Percentiles rank a stretch among this genome's conserved stretches.
These are phyloP conservation scores for Chlamydomonas schloesseri DNA, from an alignment of 139 green algal species.

Conservation along the genomic window DNA sequence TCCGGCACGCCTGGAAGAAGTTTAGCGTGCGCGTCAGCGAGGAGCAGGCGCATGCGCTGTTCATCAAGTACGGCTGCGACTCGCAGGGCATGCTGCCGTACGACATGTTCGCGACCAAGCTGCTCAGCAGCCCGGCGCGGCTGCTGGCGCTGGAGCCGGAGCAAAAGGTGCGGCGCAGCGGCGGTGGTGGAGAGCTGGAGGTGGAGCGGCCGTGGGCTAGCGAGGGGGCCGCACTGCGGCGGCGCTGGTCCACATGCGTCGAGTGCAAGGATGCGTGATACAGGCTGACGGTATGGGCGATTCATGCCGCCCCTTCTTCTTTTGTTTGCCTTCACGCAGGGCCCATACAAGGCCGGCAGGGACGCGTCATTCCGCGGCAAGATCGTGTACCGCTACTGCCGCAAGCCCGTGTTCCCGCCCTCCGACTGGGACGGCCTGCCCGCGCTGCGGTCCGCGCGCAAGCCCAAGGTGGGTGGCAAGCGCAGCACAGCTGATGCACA, in stretches of 20 bases:
- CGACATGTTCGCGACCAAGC: constrained; percentile 65
- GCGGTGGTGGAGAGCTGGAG: background rate
- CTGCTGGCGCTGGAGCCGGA: constrained; percentile 69
- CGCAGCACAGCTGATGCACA: too few species aligned
- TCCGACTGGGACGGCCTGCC: constrained; percentile 73
- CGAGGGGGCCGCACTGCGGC: too few species aligned
- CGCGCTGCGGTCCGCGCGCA: constrained; percentile 66
- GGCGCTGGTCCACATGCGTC: too few species aligned
- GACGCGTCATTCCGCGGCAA: constrained; percentile 72
- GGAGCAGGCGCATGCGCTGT: constrained; percentile 65
- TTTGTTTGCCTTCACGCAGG: constrained; percentile 52
- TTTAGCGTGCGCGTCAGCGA: constrained; percentile 62
- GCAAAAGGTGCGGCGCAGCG: constrained; percentile 64
- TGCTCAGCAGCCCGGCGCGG: constrained; percentile 58
- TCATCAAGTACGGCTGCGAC: constrained; percentile 71
- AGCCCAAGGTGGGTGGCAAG: constrained; percentile 79
- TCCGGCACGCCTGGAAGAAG: constrained; percentile 61
- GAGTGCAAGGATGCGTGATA: too few species aligned
- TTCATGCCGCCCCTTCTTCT: too few species aligned
- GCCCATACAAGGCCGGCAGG: constrained; percentile 51
- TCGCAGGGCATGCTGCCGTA: constrained; percentile 68
- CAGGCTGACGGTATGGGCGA: too few species aligned
- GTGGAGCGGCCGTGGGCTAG: background rate
- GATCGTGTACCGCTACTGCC: constrained; percentile 80
- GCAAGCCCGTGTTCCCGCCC: constrained; percentile 77